Evolutionary conservation across 2,329 filamentous ascomycete genomes (phyloP), one percentile per base, ranked within the genome.

Genomic region (Aotearoamyces nothofagi): DNA sequence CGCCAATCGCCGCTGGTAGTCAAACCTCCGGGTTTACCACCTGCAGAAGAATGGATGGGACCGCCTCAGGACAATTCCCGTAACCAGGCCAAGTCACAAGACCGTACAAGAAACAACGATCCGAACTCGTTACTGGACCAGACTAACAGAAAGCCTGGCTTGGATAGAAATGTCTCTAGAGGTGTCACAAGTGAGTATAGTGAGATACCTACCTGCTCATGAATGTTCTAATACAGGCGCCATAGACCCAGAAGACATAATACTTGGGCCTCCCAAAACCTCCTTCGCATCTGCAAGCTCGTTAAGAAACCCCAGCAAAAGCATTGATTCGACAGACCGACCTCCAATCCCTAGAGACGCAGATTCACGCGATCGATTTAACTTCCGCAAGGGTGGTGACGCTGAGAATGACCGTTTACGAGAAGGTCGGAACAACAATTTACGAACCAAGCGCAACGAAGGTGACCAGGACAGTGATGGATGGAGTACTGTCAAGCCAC

Each of bases 31-130:
- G 69, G 66, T 39, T 66, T 94, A 25, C 86, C 84, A 39, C 78
- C 83, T 15, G 69, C 78, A 38, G 83, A 92, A 58, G 82, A 92
- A 61, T 96, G 86, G 86, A 92, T 94, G 83, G 84, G 87, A 34
- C 32, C 40, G 35, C 34, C 41, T 15, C 29, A 39, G 38, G 47
- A 50, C 26, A 14, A 39, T 36, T 36, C 40, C 35, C 45, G 47
- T 38, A 48, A 44, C 26, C 31, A 41, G 27, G 35, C 39, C 23
- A 50, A n/a, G n/a, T n/a, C n/a, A n/a, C n/a, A n/a, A n/a, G n/a
- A n/a, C n/a, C n/a, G n/a, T n/a, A n/a, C n/a, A n/a, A 52, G 43
- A 36, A 45, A 39, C 30, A 32, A 40, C 33, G 42, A 48, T 29
- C 41, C 42, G 36, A 38, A 44, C 31, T 24, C 35, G 9, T 36